Conservation (phyloP, 306 rosid genomes). For the Citrullus mucosospermus region DNA sequence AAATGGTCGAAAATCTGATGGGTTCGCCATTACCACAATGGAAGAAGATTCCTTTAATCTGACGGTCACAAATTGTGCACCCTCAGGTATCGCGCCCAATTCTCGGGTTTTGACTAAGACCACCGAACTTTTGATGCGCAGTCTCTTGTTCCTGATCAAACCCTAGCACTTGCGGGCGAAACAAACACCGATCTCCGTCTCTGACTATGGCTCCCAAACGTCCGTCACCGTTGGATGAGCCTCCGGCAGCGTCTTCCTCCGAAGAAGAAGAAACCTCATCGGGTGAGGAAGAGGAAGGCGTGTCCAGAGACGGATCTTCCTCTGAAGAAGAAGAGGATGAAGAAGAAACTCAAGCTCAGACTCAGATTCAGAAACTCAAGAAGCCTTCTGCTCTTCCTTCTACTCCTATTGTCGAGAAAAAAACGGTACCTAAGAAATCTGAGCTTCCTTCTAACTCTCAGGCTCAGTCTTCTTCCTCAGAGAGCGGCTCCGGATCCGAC, state of each 20-base stretch:
- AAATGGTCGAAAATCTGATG: too few species aligned
- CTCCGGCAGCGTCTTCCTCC: constrained; percentile 56
- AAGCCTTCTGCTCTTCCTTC: constrained; percentile 6
- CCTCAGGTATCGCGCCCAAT: not conserved
- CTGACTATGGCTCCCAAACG: constrained; percentile 52
- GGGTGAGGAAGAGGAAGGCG: constrained; percentile 20
- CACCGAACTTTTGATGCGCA: not conserved
- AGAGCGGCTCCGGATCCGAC: constrained; percentile 21
- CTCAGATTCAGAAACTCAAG: not conserved
- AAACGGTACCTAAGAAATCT: constrained; percentile 13
- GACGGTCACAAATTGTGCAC: not conserved
- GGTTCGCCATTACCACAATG: not conserved
- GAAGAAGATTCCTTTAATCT: not conserved
- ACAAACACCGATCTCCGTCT: constrained; percentile 5
- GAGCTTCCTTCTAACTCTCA: constrained; percentile 11
- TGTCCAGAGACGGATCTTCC: constrained; percentile 11
- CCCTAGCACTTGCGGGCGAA: not conserved
- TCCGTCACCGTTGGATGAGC: constrained; percentile 46
- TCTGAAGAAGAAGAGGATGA: constrained; percentile 23
- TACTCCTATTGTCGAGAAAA: constrained; percentile 10
- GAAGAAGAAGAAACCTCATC: constrained; percentile 17
- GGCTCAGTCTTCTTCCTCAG: constrained; percentile 24
- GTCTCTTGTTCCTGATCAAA: not conserved
- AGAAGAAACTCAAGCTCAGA: constrained; percentile 10
- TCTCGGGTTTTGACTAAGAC: not conserved